Conservation (phyloP, 768 basidiomycete genomes). For the Tricholoma flavovirens region DNA sequence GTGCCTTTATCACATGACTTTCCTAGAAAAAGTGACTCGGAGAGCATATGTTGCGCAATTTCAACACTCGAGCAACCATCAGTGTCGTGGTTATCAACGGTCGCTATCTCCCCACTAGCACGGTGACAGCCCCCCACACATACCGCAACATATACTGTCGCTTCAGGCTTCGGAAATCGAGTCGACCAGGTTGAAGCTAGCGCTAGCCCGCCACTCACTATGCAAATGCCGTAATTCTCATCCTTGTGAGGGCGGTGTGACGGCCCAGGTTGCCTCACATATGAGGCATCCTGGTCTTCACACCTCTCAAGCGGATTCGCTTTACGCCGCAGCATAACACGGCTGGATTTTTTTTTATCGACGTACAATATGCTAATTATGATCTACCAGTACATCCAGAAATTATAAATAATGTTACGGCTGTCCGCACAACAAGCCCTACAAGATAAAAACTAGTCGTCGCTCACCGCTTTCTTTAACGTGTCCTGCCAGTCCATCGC, state of each 20-base stretch:
- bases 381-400: neutral
- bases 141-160: neutral
- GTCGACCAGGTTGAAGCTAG: too few species aligned
- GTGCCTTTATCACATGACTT: neutral
- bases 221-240: neutral
- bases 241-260: slow-evolving; percentile 1
- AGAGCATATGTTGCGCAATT: too few species aligned
- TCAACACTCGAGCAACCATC: too few species aligned
- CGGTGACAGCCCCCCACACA: too few species aligned
- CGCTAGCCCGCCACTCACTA: neutral
- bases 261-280: slow-evolving; percentile 5
- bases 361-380: neutral
- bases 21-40: too few species aligned
- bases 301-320: neutral
- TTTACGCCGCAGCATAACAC: neutral
- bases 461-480: slow-evolving; percentile 56
- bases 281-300: slow-evolving; percentile 3
- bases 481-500: slow-evolving; percentile 81
- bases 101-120: too few species aligned
- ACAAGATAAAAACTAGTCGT: slow-evolving; percentile 29
- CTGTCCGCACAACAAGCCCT: neutral
- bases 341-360: neutral
- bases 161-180: too few species aligned
- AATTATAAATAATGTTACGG: too few species aligned
- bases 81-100: too few species aligned